These are phyloP conservation scores for bread wheat (Triticum aestivum) DNA, from an alignment of 176 grass and related monocot species.

Conservation along the genomic window IWGSC_CS_RefSeq_v2.1 NC_057799.1:35053712-35054211, in stretches of 20 bases:
- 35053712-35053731: background rate
- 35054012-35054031: slow-evolving; percentile 67
- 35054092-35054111: background rate
- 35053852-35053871: background rate
- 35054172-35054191: slow-evolving; percentile 44
- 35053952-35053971: too few relatives aligned
- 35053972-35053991: background rate
- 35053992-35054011: slow-evolving; percentile 49
- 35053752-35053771: too few relatives aligned
- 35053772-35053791: too few relatives aligned
- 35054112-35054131: slow-evolving; percentile 1
- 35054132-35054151: slow-evolving; percentile 48
- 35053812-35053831: too few relatives aligned
- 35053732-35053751: too few relatives aligned
- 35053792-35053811: too few relatives aligned
- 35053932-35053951: background rate
- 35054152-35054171: slow-evolving; percentile 63
- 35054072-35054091: slow-evolving; percentile 21
- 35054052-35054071: slow-evolving; percentile 44
- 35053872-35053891: background rate
- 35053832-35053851: background rate
- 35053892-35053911: background rate
- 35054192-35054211: slow-evolving; percentile 8
- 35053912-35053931: background rate
- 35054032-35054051: slow-evolving; percentile 83